These are phyloP conservation scores for Phytopythium litorale DNA, from an alignment of 352 stramenopile species.

Conservation along the genomic window DNA sequence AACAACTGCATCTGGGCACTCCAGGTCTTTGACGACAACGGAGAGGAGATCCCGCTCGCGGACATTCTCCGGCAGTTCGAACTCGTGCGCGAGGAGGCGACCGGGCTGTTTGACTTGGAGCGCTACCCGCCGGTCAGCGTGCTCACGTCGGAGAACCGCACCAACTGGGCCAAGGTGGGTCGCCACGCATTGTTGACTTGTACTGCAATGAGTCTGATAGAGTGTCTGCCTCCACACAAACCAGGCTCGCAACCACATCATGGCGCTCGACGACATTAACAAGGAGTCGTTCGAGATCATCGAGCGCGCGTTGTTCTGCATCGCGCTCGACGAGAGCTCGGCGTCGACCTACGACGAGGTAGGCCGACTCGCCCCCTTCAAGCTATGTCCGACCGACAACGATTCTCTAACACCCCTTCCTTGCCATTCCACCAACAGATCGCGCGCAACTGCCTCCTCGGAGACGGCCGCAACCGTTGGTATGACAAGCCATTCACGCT, in stretches of 20 bases:
- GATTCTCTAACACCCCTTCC: background rate
- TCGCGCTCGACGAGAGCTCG: constrained; percentile 90
- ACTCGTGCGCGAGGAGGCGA: constrained; percentile 80
- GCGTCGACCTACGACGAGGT: constrained; percentile 78
- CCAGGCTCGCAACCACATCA: constrained; percentile 75
- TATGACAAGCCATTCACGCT: constrained; percentile 98
- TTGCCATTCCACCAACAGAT: constrained; percentile 26
- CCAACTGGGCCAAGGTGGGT: constrained; percentile 90
- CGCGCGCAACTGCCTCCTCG: constrained; percentile 77
- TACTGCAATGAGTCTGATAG: background rate
- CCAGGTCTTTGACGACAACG: constrained; percentile 74
- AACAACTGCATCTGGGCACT: constrained; percentile 90
- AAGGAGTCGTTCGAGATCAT: constrained; percentile 91
- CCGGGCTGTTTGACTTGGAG: constrained; percentile 80
- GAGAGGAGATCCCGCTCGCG: constrained; percentile 62
- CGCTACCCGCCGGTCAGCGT: constrained; percentile 90
- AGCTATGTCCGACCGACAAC: background rate
- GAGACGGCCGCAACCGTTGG: constrained; percentile 94
- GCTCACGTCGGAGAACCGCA: constrained; percentile 93
- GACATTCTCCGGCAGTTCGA: constrained; percentile 86
- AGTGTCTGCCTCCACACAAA: background rate
- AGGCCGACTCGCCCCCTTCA: background rate
- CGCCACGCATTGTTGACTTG: background rate
- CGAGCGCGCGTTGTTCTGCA: constrained; percentile 91
- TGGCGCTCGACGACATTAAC: constrained; percentile 84